Evolutionary conservation across 2,329 filamentous ascomycete genomes (phyloP).

Genomic region (Fusarium veterinarium): DNA sequence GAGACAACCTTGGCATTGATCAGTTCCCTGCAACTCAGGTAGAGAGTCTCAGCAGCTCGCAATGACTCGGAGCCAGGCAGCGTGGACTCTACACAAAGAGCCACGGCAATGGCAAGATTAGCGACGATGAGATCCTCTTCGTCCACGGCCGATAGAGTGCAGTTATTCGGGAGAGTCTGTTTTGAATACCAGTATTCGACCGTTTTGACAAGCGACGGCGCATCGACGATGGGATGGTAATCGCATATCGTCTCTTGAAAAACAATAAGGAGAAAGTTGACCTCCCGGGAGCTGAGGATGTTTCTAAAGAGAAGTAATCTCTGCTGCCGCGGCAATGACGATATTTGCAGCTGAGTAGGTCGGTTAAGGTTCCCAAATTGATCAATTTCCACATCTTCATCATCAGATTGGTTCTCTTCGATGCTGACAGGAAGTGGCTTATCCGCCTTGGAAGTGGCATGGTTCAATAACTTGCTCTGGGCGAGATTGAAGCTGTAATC

Average conservation of each 20-base stretch:
- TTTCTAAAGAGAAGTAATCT: not conserved
- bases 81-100: conserved; percentile 1
- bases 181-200: not conserved
- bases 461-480: not conserved
- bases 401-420: not conserved
- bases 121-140: not conserved
- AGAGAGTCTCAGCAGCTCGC: not conserved
- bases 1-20: not conserved
- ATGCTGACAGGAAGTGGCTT: not conserved
- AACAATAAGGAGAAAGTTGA: not conserved
- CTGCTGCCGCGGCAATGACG: not conserved
- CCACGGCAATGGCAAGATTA: not conserved
- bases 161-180: not conserved
- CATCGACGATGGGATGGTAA: not conserved
- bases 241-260: conserved; percentile 2
- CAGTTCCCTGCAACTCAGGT: not conserved
- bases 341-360: not conserved
- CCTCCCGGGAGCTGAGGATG: not conserved
- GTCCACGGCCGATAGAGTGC: not conserved
- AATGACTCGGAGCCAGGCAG: not conserved
- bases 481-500: not conserved
- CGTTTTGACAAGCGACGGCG: not conserved
- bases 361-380: not conserved
- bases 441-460: not conserved
- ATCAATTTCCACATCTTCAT: not conserved